phyloP scores from a whole-genome alignment of 2,329 filamentous ascomycete genomes.

The Amphichorda felina region DNA sequence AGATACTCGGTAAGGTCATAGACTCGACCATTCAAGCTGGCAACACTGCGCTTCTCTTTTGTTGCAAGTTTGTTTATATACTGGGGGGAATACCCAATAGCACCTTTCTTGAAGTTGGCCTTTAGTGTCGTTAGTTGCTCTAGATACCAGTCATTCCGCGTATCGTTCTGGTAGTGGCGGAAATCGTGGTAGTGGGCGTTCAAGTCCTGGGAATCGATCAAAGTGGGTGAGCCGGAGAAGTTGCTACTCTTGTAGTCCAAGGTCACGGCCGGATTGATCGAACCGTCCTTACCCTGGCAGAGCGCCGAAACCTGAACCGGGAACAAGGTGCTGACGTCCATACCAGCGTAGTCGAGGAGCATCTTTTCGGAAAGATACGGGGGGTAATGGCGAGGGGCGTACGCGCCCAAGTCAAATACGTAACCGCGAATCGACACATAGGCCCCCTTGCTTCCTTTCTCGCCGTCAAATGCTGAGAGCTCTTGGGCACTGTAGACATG shows the following conservation, averaged over 20 bases:
- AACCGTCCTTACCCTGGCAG: conserved; percentile 64
- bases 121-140: conserved; percentile 76
- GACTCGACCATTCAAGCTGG: conserved; percentile 65
- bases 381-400: conserved; percentile 64
- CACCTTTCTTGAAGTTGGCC: conserved; percentile 72
- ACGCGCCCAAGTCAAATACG: conserved; percentile 72
- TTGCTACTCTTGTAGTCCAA: conserved; percentile 77
- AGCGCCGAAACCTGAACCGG: conserved; percentile 89
- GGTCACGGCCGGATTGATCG: conserved; percentile 58
- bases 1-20: conserved; percentile 87
- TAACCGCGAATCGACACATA: conserved; percentile 79
- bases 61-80: conserved; percentile 61
- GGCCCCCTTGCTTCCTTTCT: conserved; percentile 43
- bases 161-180: conserved; percentile 70
- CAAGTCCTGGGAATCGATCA: conserved; percentile 54
- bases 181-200: conserved; percentile 90
- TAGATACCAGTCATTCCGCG: conserved; percentile 80
- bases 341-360: conserved; percentile 71
- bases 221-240: conserved; percentile 51
- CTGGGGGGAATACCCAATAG: conserved; percentile 68
- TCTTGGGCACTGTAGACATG: conserved; percentile 75
- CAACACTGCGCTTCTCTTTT: conserved; percentile 55
- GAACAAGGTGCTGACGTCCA: conserved; percentile 81
- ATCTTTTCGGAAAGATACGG: conserved; percentile 42
- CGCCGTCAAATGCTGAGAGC: conserved; percentile 62